Conservation (phyloP, 108 stramenopile genomes). For the Pseudonitzschia multiseries region DNA sequence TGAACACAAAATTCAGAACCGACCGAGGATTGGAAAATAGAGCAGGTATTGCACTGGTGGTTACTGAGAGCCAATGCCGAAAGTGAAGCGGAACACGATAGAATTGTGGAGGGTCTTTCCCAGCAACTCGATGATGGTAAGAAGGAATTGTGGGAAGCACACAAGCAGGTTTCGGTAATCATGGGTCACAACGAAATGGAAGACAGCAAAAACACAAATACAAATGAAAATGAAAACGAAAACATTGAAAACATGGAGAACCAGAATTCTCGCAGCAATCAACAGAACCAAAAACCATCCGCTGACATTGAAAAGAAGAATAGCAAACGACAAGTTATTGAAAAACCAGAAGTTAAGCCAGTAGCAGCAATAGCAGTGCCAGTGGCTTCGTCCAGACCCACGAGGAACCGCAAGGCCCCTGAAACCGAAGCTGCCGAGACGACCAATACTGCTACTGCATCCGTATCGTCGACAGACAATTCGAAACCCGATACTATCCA, state of each 20-base stretch:
- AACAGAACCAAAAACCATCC: not conserved
- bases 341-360: not conserved
- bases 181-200: conserved; percentile 17
- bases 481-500: conserved; percentile 19
- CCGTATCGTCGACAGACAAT: conserved; percentile 4
- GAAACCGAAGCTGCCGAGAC: not conserved
- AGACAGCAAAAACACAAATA: conserved; percentile 17
- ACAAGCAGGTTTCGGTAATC: conserved; percentile 45
- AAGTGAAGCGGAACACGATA: conserved; percentile 40
- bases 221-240: conserved; percentile 16
- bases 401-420: not conserved
- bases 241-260: conserved; percentile 14
- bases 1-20: conserved; percentile 40
- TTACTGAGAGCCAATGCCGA: conserved; percentile 48
- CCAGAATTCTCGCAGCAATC: not conserved
- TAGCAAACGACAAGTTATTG: not conserved
- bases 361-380: not conserved
- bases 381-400: not conserved
- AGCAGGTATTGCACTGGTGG: conserved; percentile 75
- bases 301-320: not conserved
- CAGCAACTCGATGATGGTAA: conserved; percentile 54
- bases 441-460: not conserved
- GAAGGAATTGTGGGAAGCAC: conserved; percentile 45
- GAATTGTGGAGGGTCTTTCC: conserved; percentile 37
- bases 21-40: conserved; percentile 66